phyloP scores from a whole-genome alignment of 2,329 filamentous ascomycete genomes.

The Pseudocercospora macadamiae region DNA sequence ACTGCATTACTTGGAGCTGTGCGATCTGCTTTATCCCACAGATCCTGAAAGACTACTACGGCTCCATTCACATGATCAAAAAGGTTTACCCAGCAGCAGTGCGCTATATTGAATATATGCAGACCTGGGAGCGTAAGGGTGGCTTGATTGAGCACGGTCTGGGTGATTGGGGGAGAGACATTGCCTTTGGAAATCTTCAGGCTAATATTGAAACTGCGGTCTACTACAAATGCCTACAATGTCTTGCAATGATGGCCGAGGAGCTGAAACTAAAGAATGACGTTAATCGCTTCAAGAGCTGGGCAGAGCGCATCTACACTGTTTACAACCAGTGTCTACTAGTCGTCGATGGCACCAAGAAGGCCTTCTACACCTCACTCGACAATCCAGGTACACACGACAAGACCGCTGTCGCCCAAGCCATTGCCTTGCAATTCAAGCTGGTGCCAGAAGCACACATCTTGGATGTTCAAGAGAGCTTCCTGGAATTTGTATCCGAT shows the following conservation, averaged over 20 bases:
- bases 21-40: constrained; percentile 44
- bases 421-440: constrained; percentile 15
- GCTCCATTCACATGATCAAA: constrained; percentile 42
- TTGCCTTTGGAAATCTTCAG: constrained; percentile 49
- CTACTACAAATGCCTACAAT: constrained; percentile 47
- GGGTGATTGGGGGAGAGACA: constrained; percentile 49
- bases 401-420: constrained; percentile 12
- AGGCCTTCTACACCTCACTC: constrained; percentile 45
- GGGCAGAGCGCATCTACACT: constrained; percentile 38
- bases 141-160: constrained; percentile 50
- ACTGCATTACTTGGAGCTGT: constrained; percentile 52
- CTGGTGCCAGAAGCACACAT: constrained; percentile 9
- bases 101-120: constrained; percentile 49
- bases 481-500: constrained; percentile 24
- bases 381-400: constrained; percentile 40
- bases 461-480: constrained; percentile 4
- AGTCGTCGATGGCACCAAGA: constrained; percentile 39
- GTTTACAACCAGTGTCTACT: constrained; percentile 43
- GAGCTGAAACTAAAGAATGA: constrained; percentile 34
- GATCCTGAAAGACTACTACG: constrained; percentile 46
- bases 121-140: constrained; percentile 44
- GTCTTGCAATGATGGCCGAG: constrained; percentile 42
- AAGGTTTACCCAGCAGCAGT: constrained; percentile 45
- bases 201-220: constrained; percentile 52
- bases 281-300: constrained; percentile 30